These are phyloP conservation scores for Aspergillus arachidicola DNA, from an alignment of 2,329 filamentous ascomycete genomes.

Conservation along the genomic window DNA sequence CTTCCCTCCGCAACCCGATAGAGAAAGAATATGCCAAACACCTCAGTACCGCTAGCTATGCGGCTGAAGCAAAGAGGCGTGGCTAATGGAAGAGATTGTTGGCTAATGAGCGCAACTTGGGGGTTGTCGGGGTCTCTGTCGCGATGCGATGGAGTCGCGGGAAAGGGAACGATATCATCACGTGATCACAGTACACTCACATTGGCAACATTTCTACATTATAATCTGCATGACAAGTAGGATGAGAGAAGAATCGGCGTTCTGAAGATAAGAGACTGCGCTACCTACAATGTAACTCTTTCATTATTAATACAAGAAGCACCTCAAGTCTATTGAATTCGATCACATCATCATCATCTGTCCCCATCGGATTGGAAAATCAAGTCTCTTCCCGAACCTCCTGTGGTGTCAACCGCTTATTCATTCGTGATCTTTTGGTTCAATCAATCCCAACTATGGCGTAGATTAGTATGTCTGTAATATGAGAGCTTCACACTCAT, in stretches of 20 bases:
- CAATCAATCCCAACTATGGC: slow-evolving; percentile 34
- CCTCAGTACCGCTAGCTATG: not conserved
- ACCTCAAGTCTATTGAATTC: slow-evolving; percentile 14
- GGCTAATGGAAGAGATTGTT: not conserved
- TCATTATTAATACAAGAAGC: slow-evolving; percentile 25
- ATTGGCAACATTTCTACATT: not conserved
- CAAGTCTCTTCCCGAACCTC: slow-evolving; percentile 6
- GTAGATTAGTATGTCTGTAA: slow-evolving; percentile 10
- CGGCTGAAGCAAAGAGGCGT: not conserved
- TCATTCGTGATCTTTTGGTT: not conserved
- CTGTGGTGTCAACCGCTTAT: not conserved
- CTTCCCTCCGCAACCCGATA: slow-evolving; percentile 12
- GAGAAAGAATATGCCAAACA: not conserved
- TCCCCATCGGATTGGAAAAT: not conserved
- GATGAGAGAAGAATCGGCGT: slow-evolving; percentile 9
- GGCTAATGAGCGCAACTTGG: slow-evolving; percentile 7
- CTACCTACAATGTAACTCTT: slow-evolving; percentile 18
- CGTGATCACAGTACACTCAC: slow-evolving; percentile 11
- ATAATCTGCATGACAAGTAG: not conserved
- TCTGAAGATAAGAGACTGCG: slow-evolving; percentile 8
- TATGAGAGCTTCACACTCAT: slow-evolving; percentile 9
- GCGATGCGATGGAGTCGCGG: slow-evolving; percentile 17
- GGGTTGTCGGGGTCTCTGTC: slow-evolving; percentile 4
- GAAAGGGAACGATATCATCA: slow-evolving; percentile 11
- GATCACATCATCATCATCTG: slow-evolving; percentile 11